Base-by-base conservation (phyloP, 139 green algal genomes). In the Zygnema circumcarinatum region DNA sequence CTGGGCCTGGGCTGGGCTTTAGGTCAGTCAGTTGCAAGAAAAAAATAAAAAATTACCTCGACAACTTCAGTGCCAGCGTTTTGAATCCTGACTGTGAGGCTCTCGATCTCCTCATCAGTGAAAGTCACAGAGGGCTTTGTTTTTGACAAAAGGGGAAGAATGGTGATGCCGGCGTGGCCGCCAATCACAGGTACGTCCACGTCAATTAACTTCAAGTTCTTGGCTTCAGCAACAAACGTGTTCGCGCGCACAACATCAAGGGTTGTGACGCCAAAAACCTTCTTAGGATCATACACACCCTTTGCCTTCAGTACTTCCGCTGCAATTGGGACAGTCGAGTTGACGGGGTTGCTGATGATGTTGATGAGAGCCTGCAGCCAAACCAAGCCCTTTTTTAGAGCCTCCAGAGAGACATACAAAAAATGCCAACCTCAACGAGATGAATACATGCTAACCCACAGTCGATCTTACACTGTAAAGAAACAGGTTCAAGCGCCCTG, bases 11-110 rank as follows among this genome's bases (percentile, higher is more conserved):
- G n/a, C n/a, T n/a, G n/a, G n/a, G n/a, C n/a, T n/a, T n/a, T n/a
- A n/a, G n/a, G n/a, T n/a, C n/a, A n/a, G n/a, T n/a, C n/a, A n/a
- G n/a, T n/a, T n/a, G n/a, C n/a, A n/a, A n/a, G n/a, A n/a, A n/a
- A n/a, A n/a, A 41, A 52, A 41, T 73, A 52, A 83, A 69, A 76
- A 7, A 67, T 76, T 68, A 89, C 84, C 74, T 98, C 92, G 2
- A 99, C 96, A 52, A 99, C 97, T 92, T 99, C 97, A 3, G 97
- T 99, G 76, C 97, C 97, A 0, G 97, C 97, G 85, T 99, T 95
- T 92, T 99, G 97, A 87, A 98, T 98, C 78, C 95, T 90, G 32
- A 83, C 80, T 39, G 93, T 98, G 86, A 99, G 88, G 41, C 89
- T 90, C 42, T 93, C 93, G 67, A 94, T 89, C 92, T 99, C 96